Base-by-base conservation (phyloP, 345 rosid genomes). In the Hibiscus tridactylites region DNA sequence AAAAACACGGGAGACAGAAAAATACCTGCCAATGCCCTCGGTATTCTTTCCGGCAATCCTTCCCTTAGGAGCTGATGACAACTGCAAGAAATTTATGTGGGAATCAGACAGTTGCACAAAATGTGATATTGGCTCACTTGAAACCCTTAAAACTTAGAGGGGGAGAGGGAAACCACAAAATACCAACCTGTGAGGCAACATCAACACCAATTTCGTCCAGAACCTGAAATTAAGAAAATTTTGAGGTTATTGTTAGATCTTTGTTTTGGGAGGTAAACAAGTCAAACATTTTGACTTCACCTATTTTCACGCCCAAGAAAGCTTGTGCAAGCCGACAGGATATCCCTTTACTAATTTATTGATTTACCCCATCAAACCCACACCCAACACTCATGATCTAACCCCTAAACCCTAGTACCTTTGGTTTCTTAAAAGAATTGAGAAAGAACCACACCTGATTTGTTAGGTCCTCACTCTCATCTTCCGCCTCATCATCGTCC, bases 171-270 rank as follows among this genome's bases (percentile, higher is more conserved):
- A 69, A 44, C 54, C 70, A 9, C 21, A 42, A 19, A 11, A 57
- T 50, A 79, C 88, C 44, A 76, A 91, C 99, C 97, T 91, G 99
- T 33, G 97, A 88, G 39, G 97, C 97, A 65, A 95, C 82, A 74
- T 92, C 96, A 65, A 95, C 87, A 71, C 99, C 97, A 62, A 95
- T 95, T 85, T 91, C 99, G 73, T 95, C 99, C 56, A 95, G 83
- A 78, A 92, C 97, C 98, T 94, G 88, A 56, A 6, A 24, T 72
- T 42, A 35, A 7, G 24, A 66, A 66, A 47, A 66, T 1, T 37
- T 37, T 24, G 16, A 5, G 61, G 28, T 11, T 37, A 57, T 13
- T n/a, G 33, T 49, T 61, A 61, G 57, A 53, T 71, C 84, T 72
- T 82, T 58, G 65, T 73, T 68, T 28, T 28, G 44, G 59, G 13